phyloP scores from a whole-genome alignment of 2,329 filamentous ascomycete species.

The Fusarium nurragi region DNA sequence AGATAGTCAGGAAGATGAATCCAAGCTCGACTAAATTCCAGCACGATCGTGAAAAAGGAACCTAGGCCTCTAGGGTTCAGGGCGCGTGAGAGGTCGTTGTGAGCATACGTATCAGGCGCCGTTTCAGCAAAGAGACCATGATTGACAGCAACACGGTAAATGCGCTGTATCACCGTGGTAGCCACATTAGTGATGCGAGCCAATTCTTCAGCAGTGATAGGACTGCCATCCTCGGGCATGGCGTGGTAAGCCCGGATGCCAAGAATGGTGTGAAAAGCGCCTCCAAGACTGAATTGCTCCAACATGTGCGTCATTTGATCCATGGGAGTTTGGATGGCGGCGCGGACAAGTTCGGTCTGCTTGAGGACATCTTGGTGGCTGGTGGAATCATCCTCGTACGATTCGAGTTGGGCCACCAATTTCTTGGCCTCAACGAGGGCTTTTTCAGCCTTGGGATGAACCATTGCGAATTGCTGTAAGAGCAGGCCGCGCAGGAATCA shows the following conservation, averaged over 20 bases:
- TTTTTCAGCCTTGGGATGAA: conserved; percentile 39
- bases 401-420: conserved; percentile 41
- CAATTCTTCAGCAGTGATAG: conserved; percentile 36
- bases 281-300: conserved; percentile 38
- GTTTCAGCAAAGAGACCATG: conserved; percentile 47
- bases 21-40: conserved; percentile 46
- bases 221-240: conserved; percentile 40
- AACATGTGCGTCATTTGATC: conserved; percentile 41
- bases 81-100: conserved; percentile 46
- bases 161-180: conserved; percentile 46
- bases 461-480: conserved; percentile 6
- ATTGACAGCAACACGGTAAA: conserved; percentile 46
- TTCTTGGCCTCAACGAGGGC: conserved; percentile 43
- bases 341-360: conserved; percentile 40
- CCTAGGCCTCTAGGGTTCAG: conserved; percentile 45
- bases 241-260: conserved; percentile 41
- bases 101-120: conserved; percentile 45
- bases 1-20: conserved; percentile 46
- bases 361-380: conserved; percentile 39
- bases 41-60: conserved; percentile 46
- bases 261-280: conserved; percentile 44
- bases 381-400: conserved; percentile 39
- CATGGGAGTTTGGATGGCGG: conserved; percentile 42
- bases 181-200: conserved; percentile 43
- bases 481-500: rapidly evolving